Percentiles rank a stretch among this genome's conserved stretches.
Conservation (phyloP, 306 rosid genomes). For the Cyamopsis tetragonoloba region DNA sequence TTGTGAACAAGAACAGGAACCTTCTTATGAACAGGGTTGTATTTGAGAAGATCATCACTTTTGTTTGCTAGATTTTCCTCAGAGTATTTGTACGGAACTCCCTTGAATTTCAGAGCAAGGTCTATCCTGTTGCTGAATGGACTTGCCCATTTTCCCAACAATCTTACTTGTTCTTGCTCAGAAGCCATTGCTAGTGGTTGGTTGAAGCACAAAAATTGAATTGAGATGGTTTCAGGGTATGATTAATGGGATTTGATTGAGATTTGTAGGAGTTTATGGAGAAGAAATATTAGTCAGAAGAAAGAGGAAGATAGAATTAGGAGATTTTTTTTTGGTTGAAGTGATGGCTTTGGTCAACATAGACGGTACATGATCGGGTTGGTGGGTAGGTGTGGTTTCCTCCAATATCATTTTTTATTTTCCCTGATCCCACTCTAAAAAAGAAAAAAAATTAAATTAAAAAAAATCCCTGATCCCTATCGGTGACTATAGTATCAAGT, state of each 20-base stretch:
- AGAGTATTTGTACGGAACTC: slow-evolving; percentile 21
- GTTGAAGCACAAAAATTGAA: not conserved
- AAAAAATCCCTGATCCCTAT: too few species aligned
- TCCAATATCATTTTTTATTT: too few species aligned
- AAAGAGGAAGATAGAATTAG: not conserved
- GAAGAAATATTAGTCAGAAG: not conserved
- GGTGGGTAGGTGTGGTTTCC: slow-evolving; percentile 28
- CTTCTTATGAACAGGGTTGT: slow-evolving; percentile 41
- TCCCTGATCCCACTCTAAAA: too few species aligned
- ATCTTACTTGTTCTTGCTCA: slow-evolving; percentile 19
- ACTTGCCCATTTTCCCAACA: slow-evolving; percentile 35
- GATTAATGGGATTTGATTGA: not conserved
- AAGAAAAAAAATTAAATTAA: too few species aligned
- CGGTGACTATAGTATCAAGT: too few species aligned
- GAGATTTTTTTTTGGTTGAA: not conserved
- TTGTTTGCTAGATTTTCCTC: slow-evolving; percentile 32
- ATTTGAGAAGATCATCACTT: slow-evolving; percentile 30
- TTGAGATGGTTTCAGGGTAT: not conserved
- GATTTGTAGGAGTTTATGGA: not conserved
- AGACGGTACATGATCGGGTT: not conserved
- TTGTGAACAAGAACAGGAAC: slow-evolving; percentile 41
- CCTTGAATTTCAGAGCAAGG: slow-evolving; percentile 40
- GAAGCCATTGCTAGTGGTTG: not conserved
- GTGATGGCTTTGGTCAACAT: slow-evolving; percentile 25
- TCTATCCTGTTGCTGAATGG: slow-evolving; percentile 34